These are phyloP conservation scores for Serendipita sp. DNA, from an alignment of 1,284 basidiomycete species.

Conservation along the genomic window DNA sequence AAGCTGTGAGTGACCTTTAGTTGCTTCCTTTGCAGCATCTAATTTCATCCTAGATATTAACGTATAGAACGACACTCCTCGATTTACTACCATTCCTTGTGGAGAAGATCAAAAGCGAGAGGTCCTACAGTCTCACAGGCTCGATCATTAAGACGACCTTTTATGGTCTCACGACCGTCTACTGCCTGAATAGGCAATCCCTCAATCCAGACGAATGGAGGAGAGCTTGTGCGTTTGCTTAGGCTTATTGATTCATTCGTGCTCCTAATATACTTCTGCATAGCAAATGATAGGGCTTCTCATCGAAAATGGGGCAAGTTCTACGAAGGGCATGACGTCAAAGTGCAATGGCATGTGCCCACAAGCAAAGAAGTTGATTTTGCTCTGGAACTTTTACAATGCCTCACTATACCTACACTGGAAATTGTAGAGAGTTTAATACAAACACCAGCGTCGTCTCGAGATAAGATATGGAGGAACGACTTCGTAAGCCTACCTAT, in stretches of 20 bases:
- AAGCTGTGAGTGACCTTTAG: slow-evolving; percentile 30
- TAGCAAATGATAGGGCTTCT: slow-evolving; percentile 62
- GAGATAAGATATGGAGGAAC: slow-evolving; percentile 69
- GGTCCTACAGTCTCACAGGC: slow-evolving; percentile 76
- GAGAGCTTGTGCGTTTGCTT: slow-evolving; percentile 40
- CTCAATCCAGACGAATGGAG: slow-evolving; percentile 78
- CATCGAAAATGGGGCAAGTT: slow-evolving; percentile 74
- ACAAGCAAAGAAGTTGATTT: slow-evolving; percentile 65
- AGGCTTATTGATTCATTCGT: neutral
- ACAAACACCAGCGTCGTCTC: slow-evolving; percentile 33
- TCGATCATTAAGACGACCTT: slow-evolving; percentile 69
- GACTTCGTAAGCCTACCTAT: slow-evolving; percentile 49
- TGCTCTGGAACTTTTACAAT: slow-evolving; percentile 63
- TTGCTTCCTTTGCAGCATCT: neutral
- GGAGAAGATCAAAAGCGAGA: slow-evolving; percentile 75
- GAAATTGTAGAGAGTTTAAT: slow-evolving; percentile 56
- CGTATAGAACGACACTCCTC: slow-evolving; percentile 56
- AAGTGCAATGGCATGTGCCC: slow-evolving; percentile 82
- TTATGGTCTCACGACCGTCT: slow-evolving; percentile 62
- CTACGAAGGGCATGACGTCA: slow-evolving; percentile 67
- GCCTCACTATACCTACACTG: slow-evolving; percentile 52
- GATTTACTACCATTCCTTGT: slow-evolving; percentile 56
- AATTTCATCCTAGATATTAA: slow-evolving; percentile 39
- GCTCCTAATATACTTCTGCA: slow-evolving; percentile 11
- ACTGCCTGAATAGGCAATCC: slow-evolving; percentile 71